Percentiles rank a stretch among this genome's conserved stretches.
Conservation (phyloP, 179 eudicot genomes). For the Dionaea muscipula region DNA sequence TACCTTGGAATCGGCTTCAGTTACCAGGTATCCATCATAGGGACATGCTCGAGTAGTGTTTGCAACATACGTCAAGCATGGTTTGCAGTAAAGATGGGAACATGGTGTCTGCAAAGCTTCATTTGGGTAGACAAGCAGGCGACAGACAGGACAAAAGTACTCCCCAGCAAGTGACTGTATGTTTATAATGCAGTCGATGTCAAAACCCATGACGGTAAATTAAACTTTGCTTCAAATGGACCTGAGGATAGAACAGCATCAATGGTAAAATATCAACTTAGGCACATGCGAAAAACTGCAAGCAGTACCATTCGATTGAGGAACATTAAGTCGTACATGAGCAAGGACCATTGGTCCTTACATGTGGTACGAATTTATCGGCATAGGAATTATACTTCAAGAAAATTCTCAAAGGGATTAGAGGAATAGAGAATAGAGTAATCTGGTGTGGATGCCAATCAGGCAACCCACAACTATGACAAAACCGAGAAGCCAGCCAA, state of each 20-base stretch:
- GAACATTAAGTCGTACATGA: neutral
- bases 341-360: too few species aligned
- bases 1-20: constrained; percentile 86
- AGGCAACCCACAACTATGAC: too few species aligned
- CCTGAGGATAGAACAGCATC: neutral
- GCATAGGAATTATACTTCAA: too few species aligned
- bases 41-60: constrained; percentile 76
- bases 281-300: neutral
- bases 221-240: neutral
- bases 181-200: constrained; percentile 74
- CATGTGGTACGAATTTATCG: too few species aligned
- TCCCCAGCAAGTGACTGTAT: constrained; percentile 74
- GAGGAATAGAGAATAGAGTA: too few species aligned
- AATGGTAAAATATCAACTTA: neutral
- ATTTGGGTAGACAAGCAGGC: constrained; percentile 73
- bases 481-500: too few species aligned
- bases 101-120: constrained; percentile 88
- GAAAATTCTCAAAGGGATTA: too few species aligned
- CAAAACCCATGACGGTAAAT: constrained; percentile 58
- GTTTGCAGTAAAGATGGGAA: constrained; percentile 85
- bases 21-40: constrained; percentile 84
- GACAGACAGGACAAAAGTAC: constrained; percentile 92
- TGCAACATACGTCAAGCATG: constrained; percentile 65
- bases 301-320: neutral
- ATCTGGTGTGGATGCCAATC: too few species aligned